Evolutionary conservation across 805 yeast species (phyloP).

Genomic region (Ogataea henricii): DNA sequence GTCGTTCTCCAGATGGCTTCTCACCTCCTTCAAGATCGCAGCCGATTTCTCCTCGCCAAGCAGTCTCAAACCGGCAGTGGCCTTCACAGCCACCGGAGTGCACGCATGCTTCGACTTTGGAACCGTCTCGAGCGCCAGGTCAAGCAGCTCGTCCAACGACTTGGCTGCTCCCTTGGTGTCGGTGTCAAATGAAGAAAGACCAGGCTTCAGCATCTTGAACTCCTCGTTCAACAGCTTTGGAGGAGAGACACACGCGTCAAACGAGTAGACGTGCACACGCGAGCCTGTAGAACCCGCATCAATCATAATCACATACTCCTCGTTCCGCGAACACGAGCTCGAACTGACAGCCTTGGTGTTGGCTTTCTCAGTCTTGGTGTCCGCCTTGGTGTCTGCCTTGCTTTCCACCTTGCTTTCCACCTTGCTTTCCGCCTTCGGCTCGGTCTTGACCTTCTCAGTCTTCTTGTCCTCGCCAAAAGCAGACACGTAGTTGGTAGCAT

Average conservation of each 20-base stretch:
- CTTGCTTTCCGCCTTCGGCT: not conserved
- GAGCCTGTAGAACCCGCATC: slow-evolving; percentile 99
- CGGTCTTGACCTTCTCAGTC: too few relatives aligned
- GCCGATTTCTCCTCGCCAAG: slow-evolving; percentile 75
- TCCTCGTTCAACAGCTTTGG: slow-evolving; percentile 79
- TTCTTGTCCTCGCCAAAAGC: slow-evolving; percentile 3
- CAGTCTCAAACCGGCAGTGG: slow-evolving; percentile 93
- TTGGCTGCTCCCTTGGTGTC: slow-evolving; percentile 84
- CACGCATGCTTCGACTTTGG: slow-evolving; percentile 75
- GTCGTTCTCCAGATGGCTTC: slow-evolving; percentile 69
- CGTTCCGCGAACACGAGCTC: slow-evolving; percentile 39
- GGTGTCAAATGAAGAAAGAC: slow-evolving; percentile 80
- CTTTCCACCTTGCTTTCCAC: not conserved
- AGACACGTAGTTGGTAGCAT: slow-evolving; percentile 1
- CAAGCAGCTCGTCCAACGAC: slow-evolving; percentile 82
- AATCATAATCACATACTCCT: slow-evolving; percentile 85
- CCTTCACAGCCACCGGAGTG: slow-evolving; percentile 95
- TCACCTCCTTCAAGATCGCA: slow-evolving; percentile 75
- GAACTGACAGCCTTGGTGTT: slow-evolving; percentile 14
- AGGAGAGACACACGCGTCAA: slow-evolving; percentile 82
- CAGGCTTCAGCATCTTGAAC: slow-evolving; percentile 90
- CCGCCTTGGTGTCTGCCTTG: slow-evolving; percentile 9
- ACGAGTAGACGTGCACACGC: slow-evolving; percentile 90
- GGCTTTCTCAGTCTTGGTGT: slow-evolving; percentile 16
- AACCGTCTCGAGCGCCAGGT: slow-evolving; percentile 71